Evolutionary conservation across 768 basidiomycete species (phyloP).

Genomic region (Boletellus emodensis): DNA sequence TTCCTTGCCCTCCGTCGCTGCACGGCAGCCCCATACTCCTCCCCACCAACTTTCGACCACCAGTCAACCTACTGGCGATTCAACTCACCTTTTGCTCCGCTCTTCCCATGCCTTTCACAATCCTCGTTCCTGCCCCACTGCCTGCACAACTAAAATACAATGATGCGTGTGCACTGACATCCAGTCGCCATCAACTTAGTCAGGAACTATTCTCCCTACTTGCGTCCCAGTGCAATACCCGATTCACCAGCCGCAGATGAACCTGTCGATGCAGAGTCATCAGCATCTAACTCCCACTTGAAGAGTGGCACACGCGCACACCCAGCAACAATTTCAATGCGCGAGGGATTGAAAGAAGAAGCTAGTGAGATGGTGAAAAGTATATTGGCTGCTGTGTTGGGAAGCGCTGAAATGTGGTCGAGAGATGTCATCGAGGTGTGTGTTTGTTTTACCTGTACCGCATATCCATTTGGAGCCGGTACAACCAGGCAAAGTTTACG

Average conservation of each 20-base stretch:
- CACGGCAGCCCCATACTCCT: slow-evolving; percentile 13
- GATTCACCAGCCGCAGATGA: slow-evolving; percentile 7
- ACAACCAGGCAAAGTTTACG: slow-evolving; percentile 38
- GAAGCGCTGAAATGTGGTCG: slow-evolving; percentile 48
- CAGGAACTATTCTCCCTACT: slow-evolving; percentile 87
- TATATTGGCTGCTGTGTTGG: slow-evolving; percentile 35
- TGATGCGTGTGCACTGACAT: slow-evolving; percentile 57
- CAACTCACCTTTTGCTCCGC: slow-evolving; percentile 28
- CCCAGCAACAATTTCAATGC: slow-evolving; percentile 66
- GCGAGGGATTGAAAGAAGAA: slow-evolving; percentile 55
- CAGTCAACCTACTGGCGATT: slow-evolving; percentile 21
- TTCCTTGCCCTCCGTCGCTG: slow-evolving; percentile 18
- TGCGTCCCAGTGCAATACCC: slow-evolving; percentile 37
- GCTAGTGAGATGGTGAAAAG: slow-evolving; percentile 73
- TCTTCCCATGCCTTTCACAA: slow-evolving; percentile 12
- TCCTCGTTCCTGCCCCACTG: slow-evolving; percentile 33
- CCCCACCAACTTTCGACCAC: slow-evolving; percentile 27
- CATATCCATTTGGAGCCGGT: not conserved
- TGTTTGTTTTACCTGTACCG: slow-evolving; percentile 2
- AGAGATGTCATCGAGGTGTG: slow-evolving; percentile 47
- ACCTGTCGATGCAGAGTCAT: slow-evolving; percentile 1
- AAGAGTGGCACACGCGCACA: slow-evolving; percentile 44
- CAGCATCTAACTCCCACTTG: slow-evolving; percentile 40
- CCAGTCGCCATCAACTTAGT: slow-evolving; percentile 87
- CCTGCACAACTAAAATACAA: slow-evolving; percentile 21